Evolutionary conservation across 116 monocot species (phyloP), one percentile per base, ranked within the genome.

Genomic region (Cymodocea nodosa): DNA sequence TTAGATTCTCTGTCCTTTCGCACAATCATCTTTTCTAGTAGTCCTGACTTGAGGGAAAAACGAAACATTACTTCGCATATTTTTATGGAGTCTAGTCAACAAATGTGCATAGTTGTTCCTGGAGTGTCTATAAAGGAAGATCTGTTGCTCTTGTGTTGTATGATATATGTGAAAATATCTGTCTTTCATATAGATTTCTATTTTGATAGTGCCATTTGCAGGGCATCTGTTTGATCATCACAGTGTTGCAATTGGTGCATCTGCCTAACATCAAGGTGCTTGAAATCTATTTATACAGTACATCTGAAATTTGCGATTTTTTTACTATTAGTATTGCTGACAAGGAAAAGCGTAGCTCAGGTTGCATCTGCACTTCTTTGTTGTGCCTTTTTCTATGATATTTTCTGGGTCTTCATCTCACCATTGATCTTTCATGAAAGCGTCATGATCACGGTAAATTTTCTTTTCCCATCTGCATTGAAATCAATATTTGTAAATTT

Each of bases 321-420:
- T 18, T 23, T 50, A 20, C 23, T 30, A 3, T 30, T 50, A 64
- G 11, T 24, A 30, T 56, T 66, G 50, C 59, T 73, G 19, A 56
- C 60, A 68, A 15, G 56, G 6, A 30, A 66, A 40, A n/a, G 25
- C 51, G 6, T 51, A 71, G 17, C 71, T 34, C 80, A 94, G 94
- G 94, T 94, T 70, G 94, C 94, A 74, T 82, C 89, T 53, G 94
- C 84, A 71, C 89, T 94, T 76, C 84, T 94, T 61, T 78, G 78
- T 61, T 78, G 80, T 77, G 94, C 89, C 36, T 94, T 94, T 84
- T 74, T 86, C 44, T 94, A 94, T 71, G 94, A 94, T 66, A 80
- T 94, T 59, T 94, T 89, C 67, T 94, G 94, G 94, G 94, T 94
- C 18, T 94, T 94, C 78, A 70, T 94, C 57, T 94, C 90, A 60